A percentile compares a stretch with the other conserved stretches of the same genome.
Evolutionary conservation across 202 grass and related monocot species (phyloP).

Genomic region (Saccharum hybrid): DNA sequence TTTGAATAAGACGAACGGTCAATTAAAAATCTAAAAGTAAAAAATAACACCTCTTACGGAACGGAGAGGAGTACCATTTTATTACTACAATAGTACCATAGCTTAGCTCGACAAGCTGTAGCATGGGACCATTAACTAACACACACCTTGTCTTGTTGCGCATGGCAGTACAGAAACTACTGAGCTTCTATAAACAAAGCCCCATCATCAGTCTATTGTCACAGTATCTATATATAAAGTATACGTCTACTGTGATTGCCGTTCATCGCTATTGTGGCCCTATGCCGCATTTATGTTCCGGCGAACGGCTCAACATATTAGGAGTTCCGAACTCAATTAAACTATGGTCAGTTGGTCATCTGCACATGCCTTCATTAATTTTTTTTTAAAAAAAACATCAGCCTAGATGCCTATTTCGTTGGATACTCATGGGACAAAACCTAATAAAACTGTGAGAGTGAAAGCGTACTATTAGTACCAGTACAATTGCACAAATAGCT

Average conservation of each 20-base stretch:
- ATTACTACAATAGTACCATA: background rate
- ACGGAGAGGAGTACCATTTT: no score
- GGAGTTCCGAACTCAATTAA: background rate
- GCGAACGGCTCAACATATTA: background rate
- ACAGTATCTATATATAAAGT: background rate
- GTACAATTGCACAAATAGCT: background rate
- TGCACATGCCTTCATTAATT: background rate
- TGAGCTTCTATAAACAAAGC: background rate
- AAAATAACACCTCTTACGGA: no score
- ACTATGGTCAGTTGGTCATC: background rate
- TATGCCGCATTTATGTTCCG: background rate
- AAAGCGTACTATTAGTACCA: conserved; percentile 1
- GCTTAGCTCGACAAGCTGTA: background rate
- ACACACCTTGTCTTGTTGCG: conserved; percentile 13
- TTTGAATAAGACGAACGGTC: no score
- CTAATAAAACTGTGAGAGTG: background rate
- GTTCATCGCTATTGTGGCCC: background rate
- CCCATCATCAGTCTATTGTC: background rate
- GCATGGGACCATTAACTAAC: conserved; percentile 13
- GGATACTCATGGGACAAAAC: conserved; percentile 11
- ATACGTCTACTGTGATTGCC: background rate
- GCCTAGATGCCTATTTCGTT: conserved; percentile 6
- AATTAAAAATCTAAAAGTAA: no score
- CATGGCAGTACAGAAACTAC: background rate
- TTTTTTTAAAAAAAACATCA: background rate